Conservation (phyloP, 1,284 basidiomycete genomes). For the Takashimella tepidaria region DNA sequence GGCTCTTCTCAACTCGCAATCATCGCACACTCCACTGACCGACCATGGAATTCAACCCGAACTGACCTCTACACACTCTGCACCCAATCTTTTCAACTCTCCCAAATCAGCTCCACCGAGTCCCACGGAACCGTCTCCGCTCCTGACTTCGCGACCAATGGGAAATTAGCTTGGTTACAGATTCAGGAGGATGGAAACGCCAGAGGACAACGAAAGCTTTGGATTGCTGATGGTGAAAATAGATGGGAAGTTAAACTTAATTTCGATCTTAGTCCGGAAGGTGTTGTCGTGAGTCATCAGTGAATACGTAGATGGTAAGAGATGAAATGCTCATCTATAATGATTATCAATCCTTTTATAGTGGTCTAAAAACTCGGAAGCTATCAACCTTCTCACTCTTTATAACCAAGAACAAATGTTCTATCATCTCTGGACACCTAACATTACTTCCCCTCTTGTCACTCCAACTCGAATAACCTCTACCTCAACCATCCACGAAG, state of each 20-base stretch:
- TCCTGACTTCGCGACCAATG: constrained; percentile 6
- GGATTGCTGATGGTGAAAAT: constrained; percentile 7
- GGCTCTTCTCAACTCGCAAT: constrained; percentile 3
- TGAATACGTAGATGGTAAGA: not conserved
- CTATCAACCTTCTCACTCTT: constrained; percentile 16
- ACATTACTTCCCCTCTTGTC: not conserved
- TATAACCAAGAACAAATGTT: constrained; percentile 12
- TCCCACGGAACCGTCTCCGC: constrained; percentile 8
- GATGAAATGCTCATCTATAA: constrained; percentile 2
- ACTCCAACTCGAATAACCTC: constrained; percentile 16
- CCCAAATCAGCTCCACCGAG: not conserved
- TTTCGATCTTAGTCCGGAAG: constrained; percentile 10
- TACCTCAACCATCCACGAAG: constrained; percentile 14
- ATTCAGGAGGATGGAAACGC: constrained; percentile 9
- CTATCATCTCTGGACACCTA: constrained; percentile 21
- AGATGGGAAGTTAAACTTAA: constrained; percentile 11
- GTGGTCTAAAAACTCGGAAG: constrained; percentile 20
- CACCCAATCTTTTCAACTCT: not conserved
- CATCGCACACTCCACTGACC: not conserved
- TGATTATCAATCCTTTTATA: too few relatives aligned
- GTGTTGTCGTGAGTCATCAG: constrained; percentile 9
- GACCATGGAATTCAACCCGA: constrained; percentile 1
- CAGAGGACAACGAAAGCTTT: constrained; percentile 5
- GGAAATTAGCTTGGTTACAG: constrained; percentile 17
- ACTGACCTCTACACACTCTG: constrained; percentile 9